Evolutionary conservation across 768 basidiomycete genomes (phyloP), one percentile per base, ranked within the genome.

Genomic region (Leccinum subgranulosum): DNA sequence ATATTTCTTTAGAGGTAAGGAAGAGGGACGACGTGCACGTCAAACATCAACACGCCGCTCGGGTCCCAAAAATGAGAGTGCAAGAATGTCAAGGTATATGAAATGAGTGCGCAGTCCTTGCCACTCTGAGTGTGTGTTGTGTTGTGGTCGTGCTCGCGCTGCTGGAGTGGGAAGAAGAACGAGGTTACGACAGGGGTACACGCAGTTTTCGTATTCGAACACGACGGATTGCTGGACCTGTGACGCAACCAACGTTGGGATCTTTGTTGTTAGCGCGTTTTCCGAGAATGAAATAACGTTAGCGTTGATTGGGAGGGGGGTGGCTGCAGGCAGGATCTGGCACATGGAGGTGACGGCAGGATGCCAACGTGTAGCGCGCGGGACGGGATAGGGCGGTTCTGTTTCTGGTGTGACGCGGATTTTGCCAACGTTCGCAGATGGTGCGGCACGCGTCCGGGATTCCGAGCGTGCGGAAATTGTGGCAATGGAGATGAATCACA

Each of bases 271-370:
- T 31, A 6, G 36, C 15, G 36, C 36, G 8, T 36, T 36, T 33
- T 47, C 43, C 52, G 28, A 49, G 49, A 17, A 63, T 63, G 61
- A 62, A 62, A 62, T 58, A 48, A 62, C 56, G 61, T 57, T 36
- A 17, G 36, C 36, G 36, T 34, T 34, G 34, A 34, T 39, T 39
- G 36, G 36, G 17, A 39, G 8, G 17, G 39, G 8, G n/a, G 39
- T n/a, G 39, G 39, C 39, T 41, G 39, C n/a, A n/a, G 39, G 39
- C 39, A 41, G 39, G 39, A 36, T 36, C 17, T 34, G 14, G 36
- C 36, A 36, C 17, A n/a, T 39, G 11, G 49, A 29, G 27, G 43
- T 55, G 52, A 60, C 53, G 43, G 34, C 53, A 60, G 12, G 14
- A 2, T 23, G 15, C 2, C 6, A 21, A 45, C 27, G 48, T 41